A percentile compares a stretch with the other conserved stretches of the same genome.
These are phyloP conservation scores for Cicer arietinum DNA, from an alignment of 306 rosid genomes.

Conservation along the genomic window DNA sequence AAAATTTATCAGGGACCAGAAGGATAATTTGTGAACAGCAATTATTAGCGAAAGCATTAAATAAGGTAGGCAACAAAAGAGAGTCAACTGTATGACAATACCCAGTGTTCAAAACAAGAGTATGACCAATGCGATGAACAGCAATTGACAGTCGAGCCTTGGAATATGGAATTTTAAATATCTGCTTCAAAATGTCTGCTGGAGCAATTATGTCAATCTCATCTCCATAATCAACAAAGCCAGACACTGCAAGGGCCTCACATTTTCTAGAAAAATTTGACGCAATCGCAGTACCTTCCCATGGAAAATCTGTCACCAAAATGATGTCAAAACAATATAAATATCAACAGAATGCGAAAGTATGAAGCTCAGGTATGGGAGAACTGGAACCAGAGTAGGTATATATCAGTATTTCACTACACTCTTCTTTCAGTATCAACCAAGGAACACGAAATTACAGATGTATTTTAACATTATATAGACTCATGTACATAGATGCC, in stretches of 20 bases:
- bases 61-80: conserved; percentile 16
- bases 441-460: conserved; percentile 4
- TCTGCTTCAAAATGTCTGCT: conserved; percentile 90
- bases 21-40: conserved; percentile 35
- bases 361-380: background rate
- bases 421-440: conserved; percentile 20
- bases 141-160: conserved; percentile 90
- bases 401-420: conserved; percentile 20
- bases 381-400: conserved; percentile 11
- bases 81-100: conserved; percentile 25
- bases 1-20: conserved; percentile 38
- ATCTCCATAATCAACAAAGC: conserved; percentile 92
- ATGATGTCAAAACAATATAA: conserved; percentile 35
- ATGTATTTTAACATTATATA: background rate
- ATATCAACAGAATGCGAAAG: conserved; percentile 32
- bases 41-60: conserved; percentile 24
- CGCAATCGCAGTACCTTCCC: conserved; percentile 74
- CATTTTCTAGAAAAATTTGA: conserved; percentile 84
- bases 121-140: conserved; percentile 88
- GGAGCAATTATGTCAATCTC: conserved; percentile 97
- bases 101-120: conserved; percentile 93
- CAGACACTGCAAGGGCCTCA: conserved; percentile 92
- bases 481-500: background rate
- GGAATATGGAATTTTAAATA: conserved; percentile 94
- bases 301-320: conserved; percentile 70